These are phyloP conservation scores for Carex pumila DNA, from an alignment of 176 grass and related monocot species.

Conservation along the genomic window DNA sequence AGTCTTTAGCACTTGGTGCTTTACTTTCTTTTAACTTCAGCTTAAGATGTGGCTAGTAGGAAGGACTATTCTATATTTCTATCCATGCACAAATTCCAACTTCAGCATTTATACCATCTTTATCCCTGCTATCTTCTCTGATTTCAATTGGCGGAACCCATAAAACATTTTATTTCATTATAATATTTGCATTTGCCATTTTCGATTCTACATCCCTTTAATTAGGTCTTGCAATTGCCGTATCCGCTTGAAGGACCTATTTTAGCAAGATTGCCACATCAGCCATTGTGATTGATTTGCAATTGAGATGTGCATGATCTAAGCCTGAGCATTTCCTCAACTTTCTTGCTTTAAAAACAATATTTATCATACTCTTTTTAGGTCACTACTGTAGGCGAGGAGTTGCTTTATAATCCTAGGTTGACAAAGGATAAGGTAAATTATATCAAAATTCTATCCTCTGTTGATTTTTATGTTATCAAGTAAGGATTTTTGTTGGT, in stretches of 20 bases:
- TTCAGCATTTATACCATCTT: not conserved
- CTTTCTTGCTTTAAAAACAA: not conserved
- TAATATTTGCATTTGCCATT: no score
- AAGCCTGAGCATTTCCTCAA: not conserved
- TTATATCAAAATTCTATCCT: slow-evolving; percentile 1
- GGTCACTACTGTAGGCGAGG: slow-evolving; percentile 91
- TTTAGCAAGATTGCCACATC: not conserved
- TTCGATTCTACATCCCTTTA: not conserved
- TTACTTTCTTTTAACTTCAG: slow-evolving; percentile 1
- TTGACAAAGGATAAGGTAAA: slow-evolving; percentile 81
- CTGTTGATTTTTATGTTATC: not conserved
- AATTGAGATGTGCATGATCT: not conserved
- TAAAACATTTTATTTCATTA: not conserved
- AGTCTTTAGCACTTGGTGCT: not conserved
- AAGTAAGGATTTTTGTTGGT: slow-evolving; percentile 14
- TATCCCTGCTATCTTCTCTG: not conserved
- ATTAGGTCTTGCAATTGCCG: not conserved
- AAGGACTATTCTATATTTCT: not conserved
- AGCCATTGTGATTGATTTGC: not conserved
- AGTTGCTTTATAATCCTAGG: slow-evolving; percentile 65
- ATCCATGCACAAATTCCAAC: not conserved
- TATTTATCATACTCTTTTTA: slow-evolving; percentile 29
- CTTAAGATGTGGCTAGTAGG: not conserved
- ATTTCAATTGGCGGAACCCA: not conserved
- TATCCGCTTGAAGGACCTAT: not conserved